Evolutionary conservation across 2,329 filamentous ascomycete genomes (phyloP).

Genomic region (Drechslerella dactyloides): DNA sequence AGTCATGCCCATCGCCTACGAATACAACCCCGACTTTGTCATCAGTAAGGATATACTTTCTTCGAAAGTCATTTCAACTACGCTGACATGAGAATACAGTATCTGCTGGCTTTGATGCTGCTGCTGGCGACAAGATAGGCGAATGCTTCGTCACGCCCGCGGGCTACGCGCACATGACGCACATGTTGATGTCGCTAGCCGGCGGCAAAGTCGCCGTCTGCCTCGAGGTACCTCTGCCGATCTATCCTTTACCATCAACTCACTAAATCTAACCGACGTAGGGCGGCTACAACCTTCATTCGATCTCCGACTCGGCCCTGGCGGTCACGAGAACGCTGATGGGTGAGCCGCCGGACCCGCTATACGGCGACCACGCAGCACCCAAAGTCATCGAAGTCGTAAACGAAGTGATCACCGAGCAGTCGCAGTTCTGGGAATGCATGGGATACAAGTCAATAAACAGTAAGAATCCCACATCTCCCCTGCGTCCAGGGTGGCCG

Average conservation of each 20-base stretch:
- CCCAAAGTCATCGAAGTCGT: slow-evolving; percentile 65
- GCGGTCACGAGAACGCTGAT: slow-evolving; percentile 91
- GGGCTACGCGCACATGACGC: slow-evolving; percentile 98
- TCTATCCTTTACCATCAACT: slow-evolving; percentile 1
- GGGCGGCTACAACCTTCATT: slow-evolving; percentile 91
- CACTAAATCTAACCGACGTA: slow-evolving; percentile 51
- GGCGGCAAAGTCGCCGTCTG: slow-evolving; percentile 89
- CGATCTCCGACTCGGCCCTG: slow-evolving; percentile 89
- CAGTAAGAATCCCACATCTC: slow-evolving; percentile 17
- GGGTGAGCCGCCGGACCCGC: slow-evolving; percentile 82
- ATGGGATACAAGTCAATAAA: slow-evolving; percentile 45
- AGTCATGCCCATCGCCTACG: slow-evolving; percentile 92
- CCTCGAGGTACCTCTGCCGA: slow-evolving; percentile 68
- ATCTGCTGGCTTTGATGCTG: slow-evolving; percentile 94
- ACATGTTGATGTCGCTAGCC: slow-evolving; percentile 96
- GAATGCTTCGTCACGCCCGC: slow-evolving; percentile 88
- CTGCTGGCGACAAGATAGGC: slow-evolving; percentile 88
- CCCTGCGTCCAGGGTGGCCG: neutral
- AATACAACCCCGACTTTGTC: slow-evolving; percentile 92
- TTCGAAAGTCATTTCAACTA: neutral
- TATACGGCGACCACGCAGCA: slow-evolving; percentile 62
- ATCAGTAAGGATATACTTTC: slow-evolving; percentile 64
- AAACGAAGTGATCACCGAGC: slow-evolving; percentile 65
- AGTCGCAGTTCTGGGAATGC: slow-evolving; percentile 58
- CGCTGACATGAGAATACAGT: slow-evolving; percentile 61